Conservation (phyloP, 2,329 filamentous ascomycete genomes). For the Colletotrichum orchidophilum region DNA sequence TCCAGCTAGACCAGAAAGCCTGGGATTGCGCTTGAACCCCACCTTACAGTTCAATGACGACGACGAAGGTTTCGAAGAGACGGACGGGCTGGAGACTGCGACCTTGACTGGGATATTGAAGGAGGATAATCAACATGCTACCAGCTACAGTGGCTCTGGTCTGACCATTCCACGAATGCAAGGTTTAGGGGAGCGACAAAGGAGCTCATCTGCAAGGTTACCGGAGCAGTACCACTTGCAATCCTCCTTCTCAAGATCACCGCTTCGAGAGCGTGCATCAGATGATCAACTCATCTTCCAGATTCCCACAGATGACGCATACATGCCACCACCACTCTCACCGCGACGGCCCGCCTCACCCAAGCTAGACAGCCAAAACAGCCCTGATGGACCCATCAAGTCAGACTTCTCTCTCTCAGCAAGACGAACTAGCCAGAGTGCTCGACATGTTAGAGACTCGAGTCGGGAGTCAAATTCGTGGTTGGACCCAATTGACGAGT, state of each 20-base stretch:
- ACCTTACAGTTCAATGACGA: conserved; percentile 43
- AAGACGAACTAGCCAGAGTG: conserved; percentile 38
- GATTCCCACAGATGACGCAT: conserved; percentile 62
- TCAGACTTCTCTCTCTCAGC: conserved; percentile 45
- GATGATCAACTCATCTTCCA: conserved; percentile 51
- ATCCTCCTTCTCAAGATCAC: conserved; percentile 64
- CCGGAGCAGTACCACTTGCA: conserved; percentile 50
- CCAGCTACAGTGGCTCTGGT: not conserved
- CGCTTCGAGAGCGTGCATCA: conserved; percentile 47
- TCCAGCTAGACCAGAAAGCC: conserved; percentile 74
- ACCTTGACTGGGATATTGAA: conserved; percentile 57
- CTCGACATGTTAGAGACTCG: conserved; percentile 62
- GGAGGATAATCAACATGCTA: conserved; percentile 7
- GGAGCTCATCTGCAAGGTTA: conserved; percentile 32
- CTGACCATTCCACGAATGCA: conserved; percentile 34
- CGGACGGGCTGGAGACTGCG: conserved; percentile 60
- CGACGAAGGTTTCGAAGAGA: conserved; percentile 53
- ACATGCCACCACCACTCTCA: conserved; percentile 77
- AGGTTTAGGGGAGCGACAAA: conserved; percentile 4
- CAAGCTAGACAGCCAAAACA: conserved; percentile 36
- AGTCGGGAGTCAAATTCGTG: conserved; percentile 89
- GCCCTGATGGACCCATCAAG: conserved; percentile 41
- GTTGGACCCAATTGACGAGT: conserved; percentile 95
- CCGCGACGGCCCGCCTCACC: conserved; percentile 64
- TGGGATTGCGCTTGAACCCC: conserved; percentile 53